Base-by-base conservation (phyloP, 2,329 filamentous ascomycete genomes). In the Trichoderma simmonsii region DNA sequence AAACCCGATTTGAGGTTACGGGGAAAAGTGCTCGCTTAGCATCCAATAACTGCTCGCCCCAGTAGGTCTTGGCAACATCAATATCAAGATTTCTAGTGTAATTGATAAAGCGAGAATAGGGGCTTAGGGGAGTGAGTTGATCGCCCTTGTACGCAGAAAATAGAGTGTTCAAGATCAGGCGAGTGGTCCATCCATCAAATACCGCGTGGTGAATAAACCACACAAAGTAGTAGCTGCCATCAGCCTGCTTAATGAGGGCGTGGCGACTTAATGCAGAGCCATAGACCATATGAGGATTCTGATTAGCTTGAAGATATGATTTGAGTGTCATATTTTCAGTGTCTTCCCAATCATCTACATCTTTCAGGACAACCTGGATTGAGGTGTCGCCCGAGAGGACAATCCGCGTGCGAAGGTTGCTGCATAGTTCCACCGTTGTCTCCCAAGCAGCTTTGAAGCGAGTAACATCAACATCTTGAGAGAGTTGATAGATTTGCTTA, bases 31-130 rank as follows among this genome's bases (percentile, higher is more conserved):
- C 68, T 4, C 36, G 48, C 34, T 72, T 73, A 6, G 71, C 74
- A 32, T 63, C 65, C 5, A 66, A 26, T 1, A 76, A 54, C 15
- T 73, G 72, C 24, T 63, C 48, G 32, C 26, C 12, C 73, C 73
- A 73, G 57, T 26, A 73, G 8, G 36, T 2, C 6, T 43, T 63
- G 6, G 71, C 56, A 15, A 21, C 61, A n/a, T 60, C 61, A 30
- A 2, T 11, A 48, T 73, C 28, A n/a, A 73, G 57, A 4, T 32
- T 51, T 1, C 3, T 30, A 54, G 21, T 32, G 18, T 73, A 73
- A 5, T 69, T 68, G 21, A 73, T 73, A 11, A 73, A 73, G 34
- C 80, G 77, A 60, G 81, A 81, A 76, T 84, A 85, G 11, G 73
- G 54, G 24, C 60, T 39, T 3, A 66, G 24, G 2, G 30, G 36